Evolutionary conservation across 352 stramenopile species (phyloP).

Genomic region (Phytophthora vignae): DNA sequence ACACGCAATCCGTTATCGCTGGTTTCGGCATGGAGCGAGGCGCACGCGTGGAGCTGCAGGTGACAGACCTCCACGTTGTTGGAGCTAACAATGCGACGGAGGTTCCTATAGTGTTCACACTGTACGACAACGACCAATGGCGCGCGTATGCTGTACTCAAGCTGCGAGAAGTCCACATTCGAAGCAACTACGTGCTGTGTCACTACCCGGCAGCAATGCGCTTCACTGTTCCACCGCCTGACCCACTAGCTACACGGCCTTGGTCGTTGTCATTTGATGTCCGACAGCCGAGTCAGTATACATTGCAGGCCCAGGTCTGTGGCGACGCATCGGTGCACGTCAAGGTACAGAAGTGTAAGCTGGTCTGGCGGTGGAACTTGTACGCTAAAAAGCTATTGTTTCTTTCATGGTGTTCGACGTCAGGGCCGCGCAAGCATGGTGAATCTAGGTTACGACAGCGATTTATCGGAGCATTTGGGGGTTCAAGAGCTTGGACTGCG

Average conservation of each 20-base stretch:
- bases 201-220: conserved; percentile 66
- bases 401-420: neutral
- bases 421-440: conserved; percentile 58
- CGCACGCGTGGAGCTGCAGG: conserved; percentile 49
- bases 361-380: neutral
- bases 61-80: conserved; percentile 28
- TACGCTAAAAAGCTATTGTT: neutral
- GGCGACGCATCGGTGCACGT: conserved; percentile 60
- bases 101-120: conserved; percentile 60
- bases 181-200: conserved; percentile 60
- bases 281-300: conserved; percentile 58
- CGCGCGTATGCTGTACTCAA: conserved; percentile 64
- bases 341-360: conserved; percentile 25
- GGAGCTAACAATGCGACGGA: neutral
- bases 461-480: conserved; percentile 66
- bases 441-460: conserved; percentile 60
- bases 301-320: conserved; percentile 68
- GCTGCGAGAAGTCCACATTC: conserved; percentile 66
- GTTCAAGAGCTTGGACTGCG: conserved; percentile 67
- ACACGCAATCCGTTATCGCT: conserved; percentile 64
- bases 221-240: conserved; percentile 42
- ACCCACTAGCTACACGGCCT: conserved; percentile 5
- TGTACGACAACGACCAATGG: conserved; percentile 76
- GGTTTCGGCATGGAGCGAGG: conserved; percentile 67
- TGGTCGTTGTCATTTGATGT: conserved; percentile 49